A percentile compares a stretch with the other conserved stretches of the same genome.
Conservation (phyloP, 371 early-diverging fungal genomes). For the Actinomortierella ambigua region DNA sequence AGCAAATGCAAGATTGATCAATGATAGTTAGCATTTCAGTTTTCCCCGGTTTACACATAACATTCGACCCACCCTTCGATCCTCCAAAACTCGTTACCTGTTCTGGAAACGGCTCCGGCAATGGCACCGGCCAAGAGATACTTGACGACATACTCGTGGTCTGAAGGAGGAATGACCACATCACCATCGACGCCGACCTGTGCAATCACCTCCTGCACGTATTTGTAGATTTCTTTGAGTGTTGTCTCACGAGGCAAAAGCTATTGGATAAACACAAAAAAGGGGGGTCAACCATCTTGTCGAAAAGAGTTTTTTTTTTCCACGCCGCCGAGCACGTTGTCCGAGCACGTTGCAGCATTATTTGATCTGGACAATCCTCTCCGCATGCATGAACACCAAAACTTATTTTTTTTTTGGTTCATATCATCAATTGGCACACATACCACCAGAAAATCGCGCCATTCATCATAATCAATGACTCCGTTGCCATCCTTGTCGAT, state of each 20-base stretch:
- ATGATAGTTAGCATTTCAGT: neutral
- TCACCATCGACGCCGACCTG: conserved; percentile 66
- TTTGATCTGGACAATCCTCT: too few relatives aligned
- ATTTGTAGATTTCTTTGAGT: conserved; percentile 64
- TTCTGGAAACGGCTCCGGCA: conserved; percentile 78
- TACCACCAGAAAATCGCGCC: conserved; percentile 78
- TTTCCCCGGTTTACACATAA: neutral
- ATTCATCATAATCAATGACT: conserved; percentile 74
- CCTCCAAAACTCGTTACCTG: conserved; percentile 34
- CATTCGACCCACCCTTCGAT: neutral
- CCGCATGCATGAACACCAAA: neutral
- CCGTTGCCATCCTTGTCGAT: conserved; percentile 76
- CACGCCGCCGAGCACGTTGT: too few relatives aligned
- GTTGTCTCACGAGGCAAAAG: conserved; percentile 54
- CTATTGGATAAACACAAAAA: conserved; percentile 11
- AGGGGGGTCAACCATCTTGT: neutral
- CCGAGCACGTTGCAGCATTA: too few relatives aligned
- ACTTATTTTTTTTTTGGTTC: too few relatives aligned
- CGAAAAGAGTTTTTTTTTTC: too few relatives aligned
- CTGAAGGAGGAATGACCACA: conserved; percentile 59
- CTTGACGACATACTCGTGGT: conserved; percentile 49
- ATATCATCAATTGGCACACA: too few relatives aligned
- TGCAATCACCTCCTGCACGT: conserved; percentile 59
- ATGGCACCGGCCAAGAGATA: conserved; percentile 78
- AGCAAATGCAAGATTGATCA: neutral